Conservation (phyloP, 2,329 filamentous ascomycete genomes). For the Venturia nashicola region DNA sequence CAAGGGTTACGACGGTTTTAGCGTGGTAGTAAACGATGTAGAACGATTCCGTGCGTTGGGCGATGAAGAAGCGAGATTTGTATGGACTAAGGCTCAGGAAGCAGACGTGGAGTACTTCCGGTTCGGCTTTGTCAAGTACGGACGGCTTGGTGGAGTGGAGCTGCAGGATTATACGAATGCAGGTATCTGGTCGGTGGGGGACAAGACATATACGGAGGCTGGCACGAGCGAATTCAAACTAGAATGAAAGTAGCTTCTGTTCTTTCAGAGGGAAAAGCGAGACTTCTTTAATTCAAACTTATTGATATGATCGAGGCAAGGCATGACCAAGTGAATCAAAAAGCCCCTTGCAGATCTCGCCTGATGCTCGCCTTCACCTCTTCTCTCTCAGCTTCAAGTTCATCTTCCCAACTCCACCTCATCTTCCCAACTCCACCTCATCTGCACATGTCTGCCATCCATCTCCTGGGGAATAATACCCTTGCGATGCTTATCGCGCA, state of each 20-base stretch:
- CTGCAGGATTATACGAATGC: constrained; percentile 20
- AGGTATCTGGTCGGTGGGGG: constrained; percentile 17
- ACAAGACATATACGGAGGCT: constrained; percentile 14
- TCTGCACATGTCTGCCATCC: not conserved
- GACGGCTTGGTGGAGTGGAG: constrained; percentile 14
- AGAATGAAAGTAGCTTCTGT: too few species aligned
- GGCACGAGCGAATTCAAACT: not conserved
- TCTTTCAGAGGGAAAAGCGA: too few species aligned
- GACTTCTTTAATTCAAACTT: too few species aligned
- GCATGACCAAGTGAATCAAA: too few species aligned
- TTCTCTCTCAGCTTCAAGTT: too few species aligned
- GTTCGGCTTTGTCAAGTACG: constrained; percentile 20
- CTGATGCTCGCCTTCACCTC: too few species aligned
- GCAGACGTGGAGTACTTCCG: constrained; percentile 22
- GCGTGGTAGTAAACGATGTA: constrained; percentile 16
- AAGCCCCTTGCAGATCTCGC: too few species aligned
- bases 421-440: not conserved
- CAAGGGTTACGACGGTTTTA: constrained; percentile 12
- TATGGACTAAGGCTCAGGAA: constrained; percentile 11
- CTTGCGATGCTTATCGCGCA: not conserved
- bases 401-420: not conserved
- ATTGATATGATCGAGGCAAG: too few species aligned
- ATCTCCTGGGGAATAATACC: not conserved
- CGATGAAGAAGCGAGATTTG: not conserved
- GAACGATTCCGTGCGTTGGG: constrained; percentile 11